phyloP scores from a whole-genome alignment of 371 early-diverging fungal genomes.

The Mucor indicus region DNA sequence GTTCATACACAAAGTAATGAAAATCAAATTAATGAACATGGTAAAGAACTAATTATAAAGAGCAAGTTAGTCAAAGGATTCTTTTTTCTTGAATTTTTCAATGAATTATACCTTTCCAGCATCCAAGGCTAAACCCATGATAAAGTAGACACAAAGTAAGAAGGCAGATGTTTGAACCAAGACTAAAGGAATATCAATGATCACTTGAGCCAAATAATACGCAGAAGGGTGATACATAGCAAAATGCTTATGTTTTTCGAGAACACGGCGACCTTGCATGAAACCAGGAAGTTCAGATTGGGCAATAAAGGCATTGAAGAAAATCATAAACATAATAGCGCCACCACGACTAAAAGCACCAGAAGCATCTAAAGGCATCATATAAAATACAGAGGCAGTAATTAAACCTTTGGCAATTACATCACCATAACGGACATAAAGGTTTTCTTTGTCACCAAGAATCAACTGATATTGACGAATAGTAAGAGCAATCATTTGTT shows the following conservation, averaged over 20 bases:
- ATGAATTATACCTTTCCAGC: too few species aligned
- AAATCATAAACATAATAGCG: conserved; percentile 54
- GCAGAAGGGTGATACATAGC: conserved; percentile 68
- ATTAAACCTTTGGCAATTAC: conserved; percentile 63
- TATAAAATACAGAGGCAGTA: conserved; percentile 66
- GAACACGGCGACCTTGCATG: conserved; percentile 57
- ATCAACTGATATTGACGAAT: conserved; percentile 63
- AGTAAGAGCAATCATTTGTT: conserved; percentile 60
- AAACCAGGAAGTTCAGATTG: conserved; percentile 50
- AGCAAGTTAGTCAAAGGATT: too few species aligned
- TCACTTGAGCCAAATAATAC: conserved; percentile 57
- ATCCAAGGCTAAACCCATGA: conserved; percentile 51
- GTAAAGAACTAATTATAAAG: too few species aligned
- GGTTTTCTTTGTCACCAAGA: conserved; percentile 41
- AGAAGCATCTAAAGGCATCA: conserved; percentile 43
- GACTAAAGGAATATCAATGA: conserved; percentile 36
- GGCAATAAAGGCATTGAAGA: conserved; percentile 61
- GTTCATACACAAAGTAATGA: conserved; percentile 51
- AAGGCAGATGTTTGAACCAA: conserved; percentile 37
- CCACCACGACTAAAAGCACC: conserved; percentile 78
- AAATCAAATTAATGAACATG: conserved; percentile 43
- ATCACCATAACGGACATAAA: conserved; percentile 58
- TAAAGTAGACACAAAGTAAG: conserved; percentile 57
- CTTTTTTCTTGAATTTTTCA: too few species aligned
- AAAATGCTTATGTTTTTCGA: conserved; percentile 68